A percentile compares a stretch with the other conserved stretches of the same genome.
These are phyloP conservation scores for Penicillium maclennaniae DNA, from an alignment of 495 filamentous ascomycete genomes.

Conservation along the genomic window DNA sequence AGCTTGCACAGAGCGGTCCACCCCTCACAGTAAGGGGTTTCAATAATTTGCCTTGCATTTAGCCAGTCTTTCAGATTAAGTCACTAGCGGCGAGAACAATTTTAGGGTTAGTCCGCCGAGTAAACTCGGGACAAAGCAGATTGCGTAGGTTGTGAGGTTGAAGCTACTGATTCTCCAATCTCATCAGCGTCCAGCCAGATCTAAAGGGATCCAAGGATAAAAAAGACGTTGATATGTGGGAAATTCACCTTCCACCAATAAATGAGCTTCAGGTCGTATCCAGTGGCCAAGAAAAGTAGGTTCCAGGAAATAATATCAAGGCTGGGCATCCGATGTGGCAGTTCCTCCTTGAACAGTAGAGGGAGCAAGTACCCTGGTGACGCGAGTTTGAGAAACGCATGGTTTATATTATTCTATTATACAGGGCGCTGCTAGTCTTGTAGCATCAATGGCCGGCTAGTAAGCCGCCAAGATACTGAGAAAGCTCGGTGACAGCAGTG, in stretches of 20 bases:
- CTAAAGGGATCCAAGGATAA: neutral
- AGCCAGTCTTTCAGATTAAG: neutral
- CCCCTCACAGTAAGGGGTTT: neutral
- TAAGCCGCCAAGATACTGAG: slow-evolving; percentile 14
- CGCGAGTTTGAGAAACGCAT: neutral
- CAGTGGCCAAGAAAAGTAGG: neutral
- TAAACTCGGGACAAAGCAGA: neutral
- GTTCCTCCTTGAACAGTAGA: no score
- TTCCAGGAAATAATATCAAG: neutral
- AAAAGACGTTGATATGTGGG: slow-evolving; percentile 2
- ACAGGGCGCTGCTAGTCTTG: neutral
- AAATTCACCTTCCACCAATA: slow-evolving; percentile 15
- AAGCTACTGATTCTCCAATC: neutral
- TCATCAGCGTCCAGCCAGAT: neutral
- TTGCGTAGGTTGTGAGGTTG: neutral
- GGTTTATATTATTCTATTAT: neutral
- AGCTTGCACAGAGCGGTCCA: neutral
- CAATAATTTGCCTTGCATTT: neutral
- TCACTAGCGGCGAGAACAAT: neutral
- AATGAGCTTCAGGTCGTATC: neutral
- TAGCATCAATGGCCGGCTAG: slow-evolving; percentile 17
- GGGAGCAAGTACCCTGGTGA: neutral
- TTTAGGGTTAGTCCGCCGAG: neutral
- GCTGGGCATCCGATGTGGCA: neutral
- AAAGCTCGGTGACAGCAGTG: slow-evolving; percentile 14